Percentiles rank a stretch among this genome's conserved stretches.
phyloP scores from a whole-genome alignment of 352 stramenopile species.

The Thraustochytrium striatum region DNA sequence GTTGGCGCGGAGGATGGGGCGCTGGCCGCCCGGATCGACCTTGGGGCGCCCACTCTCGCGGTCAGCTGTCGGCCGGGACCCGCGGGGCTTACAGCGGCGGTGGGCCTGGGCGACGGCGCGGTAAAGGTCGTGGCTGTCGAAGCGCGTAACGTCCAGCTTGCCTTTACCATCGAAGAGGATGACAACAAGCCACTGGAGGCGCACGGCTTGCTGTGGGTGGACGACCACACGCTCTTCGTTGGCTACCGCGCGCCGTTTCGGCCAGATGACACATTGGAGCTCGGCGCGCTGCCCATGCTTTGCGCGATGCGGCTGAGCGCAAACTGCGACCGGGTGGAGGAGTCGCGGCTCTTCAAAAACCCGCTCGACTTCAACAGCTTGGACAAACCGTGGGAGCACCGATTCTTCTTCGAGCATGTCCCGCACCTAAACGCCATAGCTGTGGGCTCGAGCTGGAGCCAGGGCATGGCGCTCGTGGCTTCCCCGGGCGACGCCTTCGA shows the following conservation, averaged over 20 bases:
- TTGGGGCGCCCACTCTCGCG: too few relatives aligned
- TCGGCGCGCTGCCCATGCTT: not conserved
- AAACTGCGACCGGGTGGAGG: not conserved
- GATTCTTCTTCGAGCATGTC: constrained; percentile 13
- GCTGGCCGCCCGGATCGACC: too few relatives aligned
- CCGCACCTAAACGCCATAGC: constrained; percentile 17
- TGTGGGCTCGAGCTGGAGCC: constrained; percentile 19
- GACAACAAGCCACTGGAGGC: too few relatives aligned
- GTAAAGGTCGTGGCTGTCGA: too few relatives aligned
- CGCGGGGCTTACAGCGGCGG: too few relatives aligned
- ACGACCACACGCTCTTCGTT: not conserved
- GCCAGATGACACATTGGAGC: not conserved
- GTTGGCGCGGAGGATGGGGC: too few relatives aligned
- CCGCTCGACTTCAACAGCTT: constrained; percentile 9
- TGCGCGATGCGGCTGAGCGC: not conserved
- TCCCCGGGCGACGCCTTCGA: not conserved
- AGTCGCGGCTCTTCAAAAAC: not conserved
- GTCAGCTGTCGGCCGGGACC: too few relatives aligned
- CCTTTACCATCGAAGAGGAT: too few relatives aligned
- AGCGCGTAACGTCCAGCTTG: too few relatives aligned
- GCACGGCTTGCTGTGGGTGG: too few relatives aligned
- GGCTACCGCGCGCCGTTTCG: not conserved
- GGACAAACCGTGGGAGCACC: constrained; percentile 39
- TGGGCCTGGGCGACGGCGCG: too few relatives aligned
- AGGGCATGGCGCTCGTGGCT: constrained; percentile 25